phyloP scores from a whole-genome alignment of 805 yeast species.

The Candida cerambycidarum region DNA sequence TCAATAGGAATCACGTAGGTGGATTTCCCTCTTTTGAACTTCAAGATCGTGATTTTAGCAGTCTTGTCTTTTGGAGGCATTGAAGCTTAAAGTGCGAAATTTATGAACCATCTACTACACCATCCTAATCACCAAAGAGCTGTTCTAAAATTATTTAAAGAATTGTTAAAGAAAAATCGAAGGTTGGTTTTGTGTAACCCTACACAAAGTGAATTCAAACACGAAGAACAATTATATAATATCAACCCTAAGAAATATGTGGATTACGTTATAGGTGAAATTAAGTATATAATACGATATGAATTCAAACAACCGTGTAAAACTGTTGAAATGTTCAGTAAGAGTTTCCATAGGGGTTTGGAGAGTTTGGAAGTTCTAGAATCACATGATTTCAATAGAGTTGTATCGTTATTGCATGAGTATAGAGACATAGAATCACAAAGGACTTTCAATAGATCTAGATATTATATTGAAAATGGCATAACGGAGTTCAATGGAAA shows the following conservation, averaged over 20 bases:
- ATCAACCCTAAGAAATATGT: conserved; percentile 9
- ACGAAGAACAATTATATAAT: not conserved
- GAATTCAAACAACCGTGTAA: conserved; percentile 3
- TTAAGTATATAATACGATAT: conserved; percentile 4
- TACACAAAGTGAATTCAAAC: not conserved
- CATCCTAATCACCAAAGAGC: conserved; percentile 9
- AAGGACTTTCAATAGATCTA: not conserved
- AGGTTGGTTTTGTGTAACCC: not conserved
- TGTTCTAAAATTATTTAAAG: conserved; percentile 15
- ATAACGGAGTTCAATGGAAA: conserved; percentile 11
- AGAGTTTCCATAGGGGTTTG: not conserved
- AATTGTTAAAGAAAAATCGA: conserved; percentile 9
- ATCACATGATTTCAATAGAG: not conserved
- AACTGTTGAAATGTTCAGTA: not conserved
- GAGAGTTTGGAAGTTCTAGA: not conserved
- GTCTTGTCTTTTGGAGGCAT: conserved; percentile 7
- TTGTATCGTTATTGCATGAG: not conserved
- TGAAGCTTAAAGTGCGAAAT: not conserved
- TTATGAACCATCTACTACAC: conserved; percentile 3
- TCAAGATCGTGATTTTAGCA: conserved; percentile 25
- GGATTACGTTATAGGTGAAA: conserved; percentile 5
- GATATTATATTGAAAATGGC: conserved; percentile 6
- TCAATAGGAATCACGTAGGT: conserved; percentile 32
- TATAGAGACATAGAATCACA: not conserved
- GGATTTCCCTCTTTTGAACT: conserved; percentile 32